Conservation (phyloP, 202 grass and related monocot genomes). For the Panicum hallii region DNA sequence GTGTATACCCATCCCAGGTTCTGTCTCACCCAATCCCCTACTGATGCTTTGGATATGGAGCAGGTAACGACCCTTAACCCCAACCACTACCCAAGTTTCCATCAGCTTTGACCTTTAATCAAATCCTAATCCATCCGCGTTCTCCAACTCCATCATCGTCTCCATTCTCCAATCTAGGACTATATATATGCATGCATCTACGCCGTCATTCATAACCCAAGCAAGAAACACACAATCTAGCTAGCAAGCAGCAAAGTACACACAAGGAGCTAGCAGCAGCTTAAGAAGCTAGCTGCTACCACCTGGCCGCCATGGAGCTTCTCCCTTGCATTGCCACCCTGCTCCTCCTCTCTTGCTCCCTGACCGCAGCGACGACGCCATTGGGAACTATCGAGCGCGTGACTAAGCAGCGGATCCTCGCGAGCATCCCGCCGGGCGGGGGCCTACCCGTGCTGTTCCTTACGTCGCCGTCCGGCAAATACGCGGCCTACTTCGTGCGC, state of each 20-base stretch:
- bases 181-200: conserved; percentile 33
- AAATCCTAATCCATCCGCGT: conserved; percentile 3
- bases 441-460: conserved; percentile 54
- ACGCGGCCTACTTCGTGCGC: conserved; percentile 64
- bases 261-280: not conserved
- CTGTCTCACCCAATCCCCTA: conserved; percentile 38
- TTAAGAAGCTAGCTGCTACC: not conserved
- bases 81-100: conserved; percentile 27
- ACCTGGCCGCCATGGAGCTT: conserved; percentile 37
- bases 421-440: conserved; percentile 53
- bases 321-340: conserved; percentile 30
- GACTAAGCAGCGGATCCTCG: conserved; percentile 83
- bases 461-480: conserved; percentile 76
- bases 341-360: conserved; percentile 40
- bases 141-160: conserved; percentile 44
- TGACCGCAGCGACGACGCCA: conserved; percentile 12
- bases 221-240: not conserved
- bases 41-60: conserved; percentile 13
- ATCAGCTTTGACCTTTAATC: not conserved
- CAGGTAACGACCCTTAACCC: conserved; percentile 21
- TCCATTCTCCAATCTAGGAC: not conserved
- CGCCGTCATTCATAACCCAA: conserved; percentile 35
- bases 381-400: conserved; percentile 59
- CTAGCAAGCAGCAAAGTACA: not conserved
- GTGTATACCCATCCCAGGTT: not conserved